Evolutionary conservation across 768 basidiomycete genomes (phyloP), one percentile per base, ranked within the genome.

Genomic region (Lactarius psammicola): DNA sequence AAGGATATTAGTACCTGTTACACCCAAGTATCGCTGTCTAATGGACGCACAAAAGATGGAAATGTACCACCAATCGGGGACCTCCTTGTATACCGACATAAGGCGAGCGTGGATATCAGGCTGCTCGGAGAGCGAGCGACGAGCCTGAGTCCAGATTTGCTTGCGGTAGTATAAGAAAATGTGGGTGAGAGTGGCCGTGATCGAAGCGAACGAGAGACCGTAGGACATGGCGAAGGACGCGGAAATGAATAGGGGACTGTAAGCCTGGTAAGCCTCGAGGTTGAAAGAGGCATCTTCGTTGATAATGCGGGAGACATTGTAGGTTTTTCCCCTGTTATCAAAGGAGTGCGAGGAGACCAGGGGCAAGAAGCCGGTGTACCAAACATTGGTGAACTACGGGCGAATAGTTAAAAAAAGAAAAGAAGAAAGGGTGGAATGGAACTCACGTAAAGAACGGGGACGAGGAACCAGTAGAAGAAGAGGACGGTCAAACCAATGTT

Each of bases 31-130:
- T 46, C 20, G 17, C 7, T 9, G 17, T 31, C 18, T 13, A 17
- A 30, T 26, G 11, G 8, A 68, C 69, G 23, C n/a, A 74, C 73
- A 33, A 76, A 92, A 90, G 59, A 94, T 80, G 51, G 80, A 72
- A 10, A 78, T 74, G 74, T 93, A 94, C 92, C 92, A 94, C 91
- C 89, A 93, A 65, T 92, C 84, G 1, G 92, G 92, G 18, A 94
- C 87, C 73, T 88, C 89, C 3, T 78, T 79, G 73, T 94, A 94
- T 56, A 77, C 76, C 11, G 82, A 79, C 93, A 94, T 94, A 42
- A 94, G 79, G 15, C 90, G 84, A 23, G 90, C 89, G 71, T 94
- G 92, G 66, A 94, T 85, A 76, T 94, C 92, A 1, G 89, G 87
- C 71, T 94, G 90, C 70, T 93, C 92, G 55, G 82, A 76, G 76